Base-by-base conservation (phyloP, 179 eudicot genomes). In the Sideroxylon spinosum region DNA sequence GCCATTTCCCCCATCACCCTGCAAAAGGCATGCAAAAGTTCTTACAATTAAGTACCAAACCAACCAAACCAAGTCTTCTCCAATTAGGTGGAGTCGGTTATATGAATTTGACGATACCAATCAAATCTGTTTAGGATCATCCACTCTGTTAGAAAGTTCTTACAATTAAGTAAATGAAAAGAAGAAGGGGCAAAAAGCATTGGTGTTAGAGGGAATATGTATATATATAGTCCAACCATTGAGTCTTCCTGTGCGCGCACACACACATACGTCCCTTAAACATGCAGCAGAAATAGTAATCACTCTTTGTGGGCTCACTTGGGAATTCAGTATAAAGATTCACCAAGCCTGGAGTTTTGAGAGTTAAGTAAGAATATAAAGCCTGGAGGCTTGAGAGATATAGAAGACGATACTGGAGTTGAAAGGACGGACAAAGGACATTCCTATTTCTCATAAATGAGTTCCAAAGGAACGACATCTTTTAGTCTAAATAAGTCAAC, bases 1-100 rank as follows among this genome's bases (percentile, higher is more conserved):
- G 10, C 76, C 89, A 19, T 26, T 71, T n/a, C 83, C 92, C 74
- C 83, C 80, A 59, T 89, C 98, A 76, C 79, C 92, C 94, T 92
- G 82, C 81, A 83, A 76, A 79, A 50, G 7, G 16, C 20, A 28
- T 50, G 37, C n/a, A 3, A 23, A 79, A 61, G 29, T 19, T 75
- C 29, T 29, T 32, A 57, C 32, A 4, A 62, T 64, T 19, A 25
- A 46, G 13, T 7, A n/a, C n/a, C n/a, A n/a, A n/a, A n/a, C n/a
- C n/a, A n/a, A n/a, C n/a, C n/a, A n/a, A n/a, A n/a, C n/a, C n/a
- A n/a, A n/a, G n/a, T n/a, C n/a, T n/a, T n/a, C n/a, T n/a, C n/a
- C n/a, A n/a, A n/a, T n/a, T n/a, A n/a, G n/a, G n/a, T n/a, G n/a
- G n/a, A n/a, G n/a, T n/a, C n/a, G n/a, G n/a, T n/a, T n/a, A n/a